Evolutionary conservation across 306 rosid genomes (phyloP), one percentile per base, ranked within the genome.

Genomic region (Acacia confusa): DNA sequence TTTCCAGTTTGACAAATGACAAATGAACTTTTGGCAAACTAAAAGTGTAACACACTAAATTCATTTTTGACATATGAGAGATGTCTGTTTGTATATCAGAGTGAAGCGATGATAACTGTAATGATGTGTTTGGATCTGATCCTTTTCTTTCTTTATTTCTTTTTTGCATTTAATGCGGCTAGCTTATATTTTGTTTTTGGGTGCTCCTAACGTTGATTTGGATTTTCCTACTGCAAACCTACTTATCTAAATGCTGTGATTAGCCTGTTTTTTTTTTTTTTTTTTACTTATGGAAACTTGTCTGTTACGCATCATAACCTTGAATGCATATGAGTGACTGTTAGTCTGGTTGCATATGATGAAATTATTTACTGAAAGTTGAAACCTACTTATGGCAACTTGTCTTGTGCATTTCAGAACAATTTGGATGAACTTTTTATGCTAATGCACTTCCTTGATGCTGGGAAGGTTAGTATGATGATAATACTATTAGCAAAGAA

Each of bases 361-460:
- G 60, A 52, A 50, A 58, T 84, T 66, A 63, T 85, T 34, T 83
- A 71, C 82, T 74, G 81, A 84, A 65, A 81, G 75, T 78, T 70
- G 70, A 81, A 75, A 77, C 50, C 67, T 60, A 68, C 89, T 86
- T 50, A 83, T 69, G 75, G 72, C 69, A 77, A 65, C 66, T 67
- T 81, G 14, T 88, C 45, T 82, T 65, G 60, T 84, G 77, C 78
- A 61, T 77, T 92, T 80, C 99, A 96, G 99, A 96, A 96, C 86
- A 96, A 96, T 81, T 87, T 96, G 81, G 99, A 96, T 34, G 99
- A 96, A 81, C 97, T 96, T 74, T 96, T 96, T 82, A 93, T 96
- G 99, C 97, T 96, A 72, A 96, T 96, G 99, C 99, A 96, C 88
- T 96, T 96, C 87, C 99, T 96, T 82, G 99, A 93, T 75, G 97